Evolutionary conservation across 805 yeast genomes (phyloP), one percentile per base, ranked within the genome.

Genomic region (Maudiozyma turicensis): DNA sequence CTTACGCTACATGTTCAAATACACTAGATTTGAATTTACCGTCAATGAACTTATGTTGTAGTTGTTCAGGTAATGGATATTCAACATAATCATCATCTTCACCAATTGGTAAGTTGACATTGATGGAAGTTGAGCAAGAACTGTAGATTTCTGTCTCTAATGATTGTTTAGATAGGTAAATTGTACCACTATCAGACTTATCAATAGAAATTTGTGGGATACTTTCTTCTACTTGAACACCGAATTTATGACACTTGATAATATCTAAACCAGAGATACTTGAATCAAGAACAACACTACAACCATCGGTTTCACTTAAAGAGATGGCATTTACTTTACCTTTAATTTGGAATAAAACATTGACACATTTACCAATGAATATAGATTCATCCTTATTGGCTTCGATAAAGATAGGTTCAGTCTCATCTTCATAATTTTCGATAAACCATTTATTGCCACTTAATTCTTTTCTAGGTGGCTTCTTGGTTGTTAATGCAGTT

Each of bases 281-380:
- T 31, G 85, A 77, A 52, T 93, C 98, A 37, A 89, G 75, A 33
- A 93, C 84, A 31, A 93, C 71, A 8, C 89, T 96, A 34, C 82
- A 76, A 52, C 80, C 81, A 33, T 71, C 71, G 58, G 95, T 81
- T 50, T 83, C 83, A 53, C 84, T 82, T 53, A 93, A 61, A 2
- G 96, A 78, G 48, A 93, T 78, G 0, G 96, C 93, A 59, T 88
- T 90, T 46, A 87, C 90, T 65, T 93, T 93, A 51, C 98, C 99
- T 65, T 80, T 82, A 60, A 93, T 73, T 65, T 86, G 93, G 52
- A 93, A 69, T 10, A 95, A 82, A 43, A 79, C 73, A 50, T 82
- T 82, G 40, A 64, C 63, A 71, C 96, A 86, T 60, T 84, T 82
- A 47, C 95, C 95, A 58, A 93, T 84, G 64, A 86, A 89, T 13